Conservation (phyloP, 1,139 yeast species). For the Candida freyschussii region DNA sequence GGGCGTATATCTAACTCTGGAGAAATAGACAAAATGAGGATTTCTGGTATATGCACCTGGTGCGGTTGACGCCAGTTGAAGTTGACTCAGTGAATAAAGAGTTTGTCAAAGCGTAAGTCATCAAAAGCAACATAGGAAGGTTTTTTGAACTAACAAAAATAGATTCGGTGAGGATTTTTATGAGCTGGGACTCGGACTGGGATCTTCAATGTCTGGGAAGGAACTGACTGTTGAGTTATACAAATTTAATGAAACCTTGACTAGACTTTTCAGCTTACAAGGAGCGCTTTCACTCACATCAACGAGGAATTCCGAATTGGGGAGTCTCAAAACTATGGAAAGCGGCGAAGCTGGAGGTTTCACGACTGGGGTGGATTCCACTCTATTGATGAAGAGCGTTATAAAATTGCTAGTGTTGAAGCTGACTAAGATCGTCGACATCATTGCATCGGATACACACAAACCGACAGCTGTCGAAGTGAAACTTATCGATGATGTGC, state of each 20-base stretch:
- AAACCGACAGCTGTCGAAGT: slow-evolving; percentile 10
- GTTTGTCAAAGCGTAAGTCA: slow-evolving; percentile 11
- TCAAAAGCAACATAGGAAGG: neutral
- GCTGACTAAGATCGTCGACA: slow-evolving; percentile 11
- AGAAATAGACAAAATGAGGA: slow-evolving; percentile 15
- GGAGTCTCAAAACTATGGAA: slow-evolving; percentile 2
- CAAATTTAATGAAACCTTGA: slow-evolving; percentile 23
- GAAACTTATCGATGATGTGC: slow-evolving; percentile 21
- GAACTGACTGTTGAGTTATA: slow-evolving; percentile 20
- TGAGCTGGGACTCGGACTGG: slow-evolving; percentile 17
- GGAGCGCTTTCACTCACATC: neutral
- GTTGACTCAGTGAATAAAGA: slow-evolving; percentile 11
- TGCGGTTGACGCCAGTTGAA: slow-evolving; percentile 14
- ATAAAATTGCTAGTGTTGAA: slow-evolving; percentile 16
- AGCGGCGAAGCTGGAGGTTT: neutral
- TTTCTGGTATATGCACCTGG: slow-evolving; percentile 21
- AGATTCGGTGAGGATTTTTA: slow-evolving; percentile 16
- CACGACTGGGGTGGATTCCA: slow-evolving; percentile 8
- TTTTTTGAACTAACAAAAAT: slow-evolving; percentile 1
- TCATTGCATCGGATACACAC: slow-evolving; percentile 2
- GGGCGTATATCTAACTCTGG: too few species aligned
- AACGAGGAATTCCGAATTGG: slow-evolving; percentile 3
- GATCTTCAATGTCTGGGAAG: slow-evolving; percentile 9
- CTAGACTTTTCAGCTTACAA: slow-evolving; percentile 18
- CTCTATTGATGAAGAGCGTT: slow-evolving; percentile 13